Evolutionary conservation across 2,329 filamentous ascomycete genomes (phyloP).

Genomic region (Zasmidium cellare): DNA sequence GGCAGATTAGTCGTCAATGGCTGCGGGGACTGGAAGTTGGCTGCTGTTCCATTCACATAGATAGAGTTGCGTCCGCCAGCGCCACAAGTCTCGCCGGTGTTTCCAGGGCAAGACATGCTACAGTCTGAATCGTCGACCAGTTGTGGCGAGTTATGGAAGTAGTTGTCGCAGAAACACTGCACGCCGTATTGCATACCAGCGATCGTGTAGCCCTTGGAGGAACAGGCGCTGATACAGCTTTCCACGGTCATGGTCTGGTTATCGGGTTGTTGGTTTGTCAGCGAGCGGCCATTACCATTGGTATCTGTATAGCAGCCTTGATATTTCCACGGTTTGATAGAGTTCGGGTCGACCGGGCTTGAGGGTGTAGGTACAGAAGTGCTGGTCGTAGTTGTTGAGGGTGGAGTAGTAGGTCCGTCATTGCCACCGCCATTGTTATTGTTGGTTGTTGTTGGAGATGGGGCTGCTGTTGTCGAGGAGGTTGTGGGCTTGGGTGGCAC

Average conservation of each 20-base stretch:
- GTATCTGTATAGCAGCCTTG: constrained; percentile 30
- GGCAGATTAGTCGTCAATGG: constrained; percentile 18
- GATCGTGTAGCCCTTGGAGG: constrained; percentile 31
- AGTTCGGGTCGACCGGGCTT: constrained; percentile 27
- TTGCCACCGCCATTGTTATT: neutral
- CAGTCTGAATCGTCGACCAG: constrained; percentile 26
- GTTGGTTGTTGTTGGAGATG: neutral
- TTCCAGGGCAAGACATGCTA: constrained; percentile 32
- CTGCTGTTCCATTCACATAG: constrained; percentile 28
- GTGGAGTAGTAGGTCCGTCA: no score
- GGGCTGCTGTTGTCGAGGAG: constrained; percentile 14
- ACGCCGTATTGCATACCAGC: constrained; percentile 34
- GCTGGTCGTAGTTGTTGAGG: neutral
- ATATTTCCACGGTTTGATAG: constrained; percentile 23
- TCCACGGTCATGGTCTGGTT: constrained; percentile 22
- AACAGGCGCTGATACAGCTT: constrained; percentile 32
- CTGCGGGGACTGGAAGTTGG: constrained; percentile 16
- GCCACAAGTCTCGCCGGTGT: constrained; percentile 31
- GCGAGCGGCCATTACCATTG: constrained; percentile 20
- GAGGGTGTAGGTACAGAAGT: constrained; percentile 19
- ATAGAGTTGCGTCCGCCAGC: constrained; percentile 29
- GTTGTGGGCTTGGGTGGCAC: neutral
- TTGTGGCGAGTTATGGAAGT: constrained; percentile 27
- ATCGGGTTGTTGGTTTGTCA: constrained; percentile 17
- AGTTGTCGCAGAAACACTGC: constrained; percentile 37